Base-by-base conservation (phyloP, 345 rosid species). In the Aethionema arabicum region DNA sequence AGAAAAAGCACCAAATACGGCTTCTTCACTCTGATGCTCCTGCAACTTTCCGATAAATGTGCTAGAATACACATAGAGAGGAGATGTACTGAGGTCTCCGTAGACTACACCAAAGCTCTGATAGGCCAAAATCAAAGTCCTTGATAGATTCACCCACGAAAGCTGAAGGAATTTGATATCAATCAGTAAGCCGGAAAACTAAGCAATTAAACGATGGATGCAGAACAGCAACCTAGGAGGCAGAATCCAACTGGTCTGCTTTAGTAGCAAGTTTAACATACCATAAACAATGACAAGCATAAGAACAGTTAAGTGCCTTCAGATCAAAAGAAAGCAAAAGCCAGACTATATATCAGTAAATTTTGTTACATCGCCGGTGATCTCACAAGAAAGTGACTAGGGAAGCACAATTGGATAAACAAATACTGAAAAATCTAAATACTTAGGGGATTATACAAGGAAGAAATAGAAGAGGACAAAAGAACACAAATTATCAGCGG, bases 21-120 rank as follows among this genome's bases (percentile, higher is more conserved):
- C 76, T 45, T 86, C 85, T 78, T 84, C 91, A 54, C 59, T 82
- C 12, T 43, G 74, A 69, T 82, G 69, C 3, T 77, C 66, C 57
- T 61, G 74, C 80, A 85, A 48, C 78, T 81, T 83, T 62, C 88
- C 87, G 7, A 59, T 63, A 61, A 91, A 86, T 29, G 84, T 72
- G 71, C 85, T 78, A 8, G 65, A 59, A 61, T 42, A 91, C 49
- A 86, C 98, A 66, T 91, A 91, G 16, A 91, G 98, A 49, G 98
- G 98, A 32, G 98, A 91, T 51, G 90, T 91, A 73, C 85, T 83
- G 47, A 91, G 78, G 67, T 79, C 87, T 53, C 98, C 96, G 65
- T 86, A 91, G 51, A 91, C 95, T 11, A 91, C 90, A 5, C 96
- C 98, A 27, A 91, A 76, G 79, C 96, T 91, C 68, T 91, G 98